Conservation (phyloP, 2,329 filamentous ascomycete species). For the Colletotrichum scovillei region DNA sequence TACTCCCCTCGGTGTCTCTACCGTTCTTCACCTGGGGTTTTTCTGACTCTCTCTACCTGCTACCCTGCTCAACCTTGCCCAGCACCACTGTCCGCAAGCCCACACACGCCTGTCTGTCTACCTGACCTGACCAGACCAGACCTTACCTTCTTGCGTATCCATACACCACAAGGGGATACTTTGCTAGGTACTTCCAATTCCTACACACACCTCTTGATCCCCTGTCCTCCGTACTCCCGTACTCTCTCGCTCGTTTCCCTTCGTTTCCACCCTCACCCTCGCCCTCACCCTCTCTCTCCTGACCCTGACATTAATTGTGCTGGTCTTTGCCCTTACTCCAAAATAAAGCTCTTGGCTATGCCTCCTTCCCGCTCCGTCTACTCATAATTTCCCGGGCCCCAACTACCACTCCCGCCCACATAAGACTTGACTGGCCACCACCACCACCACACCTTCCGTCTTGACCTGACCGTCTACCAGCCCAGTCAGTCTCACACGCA, state of each 20-base stretch:
- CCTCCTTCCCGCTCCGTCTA: constrained; percentile 35
- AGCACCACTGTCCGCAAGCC: background rate
- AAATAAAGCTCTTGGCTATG: constrained; percentile 36
- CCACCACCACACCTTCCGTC: constrained; percentile 22
- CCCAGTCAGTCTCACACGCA: constrained; percentile 23
- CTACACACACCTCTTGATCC: constrained; percentile 10
- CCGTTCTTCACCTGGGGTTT: background rate
- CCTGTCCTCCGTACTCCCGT: background rate
- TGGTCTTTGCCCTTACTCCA: constrained; percentile 34
- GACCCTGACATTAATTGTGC: constrained; percentile 32
- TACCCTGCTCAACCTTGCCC: constrained; percentile 10
- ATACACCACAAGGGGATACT: no score
- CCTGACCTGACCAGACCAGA: background rate
- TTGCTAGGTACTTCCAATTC: no score
- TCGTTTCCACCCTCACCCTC: constrained; percentile 30
- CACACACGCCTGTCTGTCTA: background rate
- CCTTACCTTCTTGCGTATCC: background rate
- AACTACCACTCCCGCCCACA: constrained; percentile 35
- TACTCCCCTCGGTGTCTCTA: background rate
- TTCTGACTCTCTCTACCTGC: background rate
- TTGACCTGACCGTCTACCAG: constrained; percentile 4
- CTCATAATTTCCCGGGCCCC: constrained; percentile 35
- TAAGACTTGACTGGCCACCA: constrained; percentile 32
- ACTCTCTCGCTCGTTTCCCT: constrained; percentile 32
- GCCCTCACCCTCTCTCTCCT: constrained; percentile 14